Evolutionary conservation across 2,329 filamentous ascomycete species (phyloP), one percentile per base, ranked within the genome.

Genomic region (Fusarium multiceps): DNA sequence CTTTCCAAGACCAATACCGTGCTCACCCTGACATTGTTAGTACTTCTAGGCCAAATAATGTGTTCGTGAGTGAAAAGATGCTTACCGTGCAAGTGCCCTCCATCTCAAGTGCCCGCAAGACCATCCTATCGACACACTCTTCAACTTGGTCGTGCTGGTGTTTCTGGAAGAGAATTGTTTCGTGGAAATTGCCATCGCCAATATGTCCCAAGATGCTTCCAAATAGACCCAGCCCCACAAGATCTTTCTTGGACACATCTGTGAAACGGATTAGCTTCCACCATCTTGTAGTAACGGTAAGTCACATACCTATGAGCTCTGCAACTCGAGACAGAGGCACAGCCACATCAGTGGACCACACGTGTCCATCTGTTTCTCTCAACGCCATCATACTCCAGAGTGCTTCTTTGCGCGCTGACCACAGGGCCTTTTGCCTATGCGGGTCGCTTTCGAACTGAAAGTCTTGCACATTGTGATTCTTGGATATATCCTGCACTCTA

Each of bases 161-260:
- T n/a, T 87, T 87, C 79, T 96, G 88, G 78, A 97, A 98, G 80
- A 97, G 90, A 80, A 98, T 96, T 77, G 91, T 93, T 76, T 94
- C 91, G 79, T 98, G 94, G 82, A 98, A 98, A 80, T 97, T 98
- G 27, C 94, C 94, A 77, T 97, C 94, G 10, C 94, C 94, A 55
- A 98, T 91, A 75, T 98, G 94, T 4, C 94, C 94, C 3, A 98
- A 83, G 20, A 97, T 92, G 74, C 91, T 94, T 2, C 93, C 93
- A 76, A 97, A 97, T 2, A 97, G 81, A 0, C 93, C 93, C 6
- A 97, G 84, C 8, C 93, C 89, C 74, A 95, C 92, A 85, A 97
- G 90, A 74, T 97, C 93, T 75, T 93, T 92, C 82, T 97, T 97
- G 62, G 92, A 94, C 40, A 93, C 84, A 77, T 97, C 94, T 83